Percentiles rank a stretch among this genome's conserved stretches.
Evolutionary conservation across 73 alveolate genomes (phyloP).

Genomic region (Symbiodinium natans): DNA sequence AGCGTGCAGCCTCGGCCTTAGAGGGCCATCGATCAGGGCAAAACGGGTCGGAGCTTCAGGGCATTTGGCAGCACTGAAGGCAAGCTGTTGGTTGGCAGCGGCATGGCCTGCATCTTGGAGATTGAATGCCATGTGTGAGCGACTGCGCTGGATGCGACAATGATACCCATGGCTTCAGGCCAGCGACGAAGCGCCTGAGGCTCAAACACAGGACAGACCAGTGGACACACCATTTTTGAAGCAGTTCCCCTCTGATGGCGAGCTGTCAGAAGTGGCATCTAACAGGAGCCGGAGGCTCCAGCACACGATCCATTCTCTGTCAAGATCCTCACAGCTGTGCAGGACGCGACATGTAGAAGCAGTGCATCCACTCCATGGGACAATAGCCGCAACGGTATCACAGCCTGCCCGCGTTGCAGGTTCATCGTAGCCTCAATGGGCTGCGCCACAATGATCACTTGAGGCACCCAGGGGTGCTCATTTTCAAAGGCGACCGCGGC

Average conservation of each 20-base stretch:
- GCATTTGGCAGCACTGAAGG: too few species aligned
- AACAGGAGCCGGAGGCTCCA: constrained; percentile 48
- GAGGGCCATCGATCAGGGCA: too few species aligned
- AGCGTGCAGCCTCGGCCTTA: too few species aligned
- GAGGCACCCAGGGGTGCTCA: constrained; percentile 26
- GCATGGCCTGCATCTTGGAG: not conserved
- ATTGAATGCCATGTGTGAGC: not conserved
- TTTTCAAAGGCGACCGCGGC: too few species aligned
- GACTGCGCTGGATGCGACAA: not conserved
- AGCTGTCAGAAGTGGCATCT: too few species aligned
- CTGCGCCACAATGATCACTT: constrained; percentile 82
- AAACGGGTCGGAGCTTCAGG: not conserved
- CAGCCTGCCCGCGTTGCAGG: not conserved
- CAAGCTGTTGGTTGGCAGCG: not conserved
- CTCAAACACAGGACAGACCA: not conserved
- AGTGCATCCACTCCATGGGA: too few species aligned
- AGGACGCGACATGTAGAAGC: not conserved
- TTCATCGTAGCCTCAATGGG: constrained; percentile 70
- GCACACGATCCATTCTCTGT: constrained; percentile 52
- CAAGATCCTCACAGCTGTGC: constrained; percentile 59
- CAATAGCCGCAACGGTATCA: too few species aligned
- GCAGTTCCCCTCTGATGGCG: too few species aligned
- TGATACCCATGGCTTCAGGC: not conserved
- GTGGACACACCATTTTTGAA: too few species aligned
- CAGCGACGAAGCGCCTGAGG: not conserved